Evolutionary conservation across 1,139 yeast species (phyloP), one percentile per base, ranked within the genome.

Genomic region (Geotrichum restrictum): DNA sequence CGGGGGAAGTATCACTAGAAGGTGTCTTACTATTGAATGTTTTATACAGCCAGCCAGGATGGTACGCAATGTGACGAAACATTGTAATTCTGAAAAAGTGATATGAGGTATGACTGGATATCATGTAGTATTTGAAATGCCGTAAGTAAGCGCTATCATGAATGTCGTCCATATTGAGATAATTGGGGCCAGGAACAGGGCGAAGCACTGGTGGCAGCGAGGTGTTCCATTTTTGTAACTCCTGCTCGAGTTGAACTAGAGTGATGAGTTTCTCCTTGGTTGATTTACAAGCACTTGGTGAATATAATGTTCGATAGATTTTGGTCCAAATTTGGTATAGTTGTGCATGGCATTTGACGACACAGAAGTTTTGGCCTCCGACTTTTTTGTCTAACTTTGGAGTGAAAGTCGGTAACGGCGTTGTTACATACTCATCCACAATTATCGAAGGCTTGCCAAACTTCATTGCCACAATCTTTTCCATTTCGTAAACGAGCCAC

Each of bases 381-480:
- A 40, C 6, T 38, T 41, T 41, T 24, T 34, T 55, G 13, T 41
- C 52, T 13, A 53, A 27, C 14, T 47, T 56, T 0, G 65, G 64
- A 39, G 44, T 36, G 27, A 53, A 56, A 27, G 22, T 33, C 44
- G 54, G 57, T 16, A 57, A 34, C 14, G 54, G 55, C 1, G 55
- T 57, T 13, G 67, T 58, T 11, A 66, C 59, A 37, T 82, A 87
- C 13, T 62, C 59, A 37, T 73, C 77, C 59, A 76, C 73, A 19
- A 83, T 73, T 22, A 76, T 61, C 0, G 88, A 85, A 1, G 88
- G 82, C 54, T 79, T 77, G 3, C 89, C 89, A 36, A 74, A 64
- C 56, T 81, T 75, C 60, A 80, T 69, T 51, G 85, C 77, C 24
- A 74, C 61, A 39, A 79, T 82, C 58, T 77, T 75, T 61, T 85